Conservation (phyloP, 192 early-diverging fungal species). For the Linnemannia exigua region DNA sequence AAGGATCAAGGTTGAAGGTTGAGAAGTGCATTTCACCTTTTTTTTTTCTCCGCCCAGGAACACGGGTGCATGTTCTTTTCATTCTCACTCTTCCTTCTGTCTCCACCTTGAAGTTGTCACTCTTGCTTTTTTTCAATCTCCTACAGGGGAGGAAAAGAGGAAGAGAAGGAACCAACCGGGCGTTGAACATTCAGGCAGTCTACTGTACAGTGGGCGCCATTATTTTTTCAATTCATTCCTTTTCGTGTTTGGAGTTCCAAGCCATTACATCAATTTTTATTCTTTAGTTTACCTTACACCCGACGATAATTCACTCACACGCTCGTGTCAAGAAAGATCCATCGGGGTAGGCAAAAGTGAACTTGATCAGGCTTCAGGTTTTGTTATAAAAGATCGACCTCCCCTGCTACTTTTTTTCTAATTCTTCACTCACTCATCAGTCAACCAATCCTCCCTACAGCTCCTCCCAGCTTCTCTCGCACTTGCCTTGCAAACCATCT, state of each 20-base stretch:
- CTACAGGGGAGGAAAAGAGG: neutral
- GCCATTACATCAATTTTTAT: neutral
- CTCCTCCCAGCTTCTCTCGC: neutral
- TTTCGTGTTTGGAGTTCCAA: neutral
- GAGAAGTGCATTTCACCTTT: neutral
- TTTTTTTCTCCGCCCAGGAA: constrained; percentile 7
- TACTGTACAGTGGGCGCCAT: neutral
- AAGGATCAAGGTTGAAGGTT: neutral
- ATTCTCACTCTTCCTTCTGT: neutral
- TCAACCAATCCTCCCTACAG: neutral
- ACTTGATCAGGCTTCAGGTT: neutral
- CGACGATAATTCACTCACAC: neutral
- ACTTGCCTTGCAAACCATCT: neutral
- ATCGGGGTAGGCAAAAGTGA: no score
- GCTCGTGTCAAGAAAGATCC: neutral
- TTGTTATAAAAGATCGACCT: constrained; percentile 24
- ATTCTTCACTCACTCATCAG: neutral
- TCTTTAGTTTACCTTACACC: neutral
- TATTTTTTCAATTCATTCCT: neutral
- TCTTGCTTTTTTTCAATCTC: neutral
- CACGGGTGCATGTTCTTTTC: constrained; percentile 1
- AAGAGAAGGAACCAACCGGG: constrained; percentile 1
- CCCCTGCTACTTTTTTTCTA: neutral
- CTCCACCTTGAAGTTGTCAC: neutral
- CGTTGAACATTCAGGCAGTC: neutral